These are phyloP conservation scores for Globisporangium perplexum DNA, from an alignment of 352 stramenopile genomes.

Conservation along the genomic window DNA sequence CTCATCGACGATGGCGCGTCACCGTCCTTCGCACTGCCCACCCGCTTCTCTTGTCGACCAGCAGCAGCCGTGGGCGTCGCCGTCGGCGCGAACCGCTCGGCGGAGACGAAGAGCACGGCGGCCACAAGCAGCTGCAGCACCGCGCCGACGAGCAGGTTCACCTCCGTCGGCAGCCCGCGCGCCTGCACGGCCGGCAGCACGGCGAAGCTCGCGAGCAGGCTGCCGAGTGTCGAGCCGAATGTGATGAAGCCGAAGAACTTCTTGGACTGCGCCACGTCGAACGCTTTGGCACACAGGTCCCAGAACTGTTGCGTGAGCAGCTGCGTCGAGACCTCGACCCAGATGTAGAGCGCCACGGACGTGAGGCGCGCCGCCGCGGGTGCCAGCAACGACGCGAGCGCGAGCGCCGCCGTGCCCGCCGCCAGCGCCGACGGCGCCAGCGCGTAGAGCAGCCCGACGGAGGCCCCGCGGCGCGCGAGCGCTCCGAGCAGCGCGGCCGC, in stretches of 20 bases:
- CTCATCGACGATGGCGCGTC: constrained; percentile 15
- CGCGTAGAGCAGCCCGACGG: constrained; percentile 47
- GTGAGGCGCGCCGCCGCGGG: constrained; percentile 34
- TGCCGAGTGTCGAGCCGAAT: constrained; percentile 78
- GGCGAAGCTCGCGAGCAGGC: constrained; percentile 64
- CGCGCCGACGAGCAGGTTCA: constrained; percentile 56
- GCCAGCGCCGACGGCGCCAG: constrained; percentile 37
- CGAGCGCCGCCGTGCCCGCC: constrained; percentile 33
- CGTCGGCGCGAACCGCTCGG: constrained; percentile 31
- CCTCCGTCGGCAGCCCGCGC: constrained; percentile 55
- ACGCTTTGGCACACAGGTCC: constrained; percentile 77
- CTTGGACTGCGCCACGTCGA: constrained; percentile 78
- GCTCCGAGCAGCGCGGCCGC: constrained; percentile 29
- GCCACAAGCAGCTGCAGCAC: constrained; percentile 55
- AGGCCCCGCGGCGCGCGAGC: constrained; percentile 18
- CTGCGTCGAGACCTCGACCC: constrained; percentile 71
- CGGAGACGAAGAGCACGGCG: constrained; percentile 43
- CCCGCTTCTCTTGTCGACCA: constrained; percentile 6
- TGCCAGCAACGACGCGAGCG: constrained; percentile 38
- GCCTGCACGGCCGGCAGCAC: constrained; percentile 53
- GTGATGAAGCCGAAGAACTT: constrained; percentile 87
- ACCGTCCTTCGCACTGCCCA: neutral
- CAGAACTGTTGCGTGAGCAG: constrained; percentile 83
- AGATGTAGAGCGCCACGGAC: constrained; percentile 72
- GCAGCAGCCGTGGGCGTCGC: constrained; percentile 1